Base-by-base conservation (phyloP, 306 rosid genomes). In the Pachyrhizus erosus region DNA sequence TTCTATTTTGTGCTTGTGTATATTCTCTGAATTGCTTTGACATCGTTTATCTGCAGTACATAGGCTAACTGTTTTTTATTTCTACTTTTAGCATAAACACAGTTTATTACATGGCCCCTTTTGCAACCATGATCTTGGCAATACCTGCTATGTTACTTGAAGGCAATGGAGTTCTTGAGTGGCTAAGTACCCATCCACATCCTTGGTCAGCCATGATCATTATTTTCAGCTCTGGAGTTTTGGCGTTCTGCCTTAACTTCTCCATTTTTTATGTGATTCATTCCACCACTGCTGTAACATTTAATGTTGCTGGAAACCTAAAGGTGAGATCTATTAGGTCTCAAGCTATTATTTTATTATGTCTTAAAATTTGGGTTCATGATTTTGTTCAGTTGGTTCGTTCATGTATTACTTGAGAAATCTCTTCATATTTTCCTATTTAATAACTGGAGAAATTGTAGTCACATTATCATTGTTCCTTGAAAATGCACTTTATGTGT, bases 31-130 rank as follows among this genome's bases (percentile, higher is more conserved):
- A 70, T 62, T 65, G 15, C 18, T 68, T 29, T 61, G 82, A 58
- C 67, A 58, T 82, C 66, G 31, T 58, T 66, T 78, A 67, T 45
- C 57, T 48, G 66, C 75, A 48, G n/a, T 70, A 26, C n/a, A 66
- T 8, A 51, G 70, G 66, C 76, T 86, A 70, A 86, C 80, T 75
- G 23, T 73, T 61, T 27, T 79, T 75, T 86, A n/a, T 75, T 81
- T 54, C 73, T 83, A 33, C 57, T 21, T 82, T 72, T 34, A 94
- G 98, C 95, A 94, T 94, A 86, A 94, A 94, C 87, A 94, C 98
- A 24, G 98, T 94, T 82, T 93, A 91, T 89, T 93, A 94, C 89
- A 94, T 94, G 98, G 97, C 98, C 21, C 98, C 98, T 84, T 94
- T 89, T 74, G 98, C 98, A 12, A 94, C 98, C 82, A 89, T 94